Percentiles rank a stretch among this genome's conserved stretches.
Evolutionary conservation across 768 basidiomycete genomes (phyloP).

Genomic region (Nidularia pulvinata): DNA sequence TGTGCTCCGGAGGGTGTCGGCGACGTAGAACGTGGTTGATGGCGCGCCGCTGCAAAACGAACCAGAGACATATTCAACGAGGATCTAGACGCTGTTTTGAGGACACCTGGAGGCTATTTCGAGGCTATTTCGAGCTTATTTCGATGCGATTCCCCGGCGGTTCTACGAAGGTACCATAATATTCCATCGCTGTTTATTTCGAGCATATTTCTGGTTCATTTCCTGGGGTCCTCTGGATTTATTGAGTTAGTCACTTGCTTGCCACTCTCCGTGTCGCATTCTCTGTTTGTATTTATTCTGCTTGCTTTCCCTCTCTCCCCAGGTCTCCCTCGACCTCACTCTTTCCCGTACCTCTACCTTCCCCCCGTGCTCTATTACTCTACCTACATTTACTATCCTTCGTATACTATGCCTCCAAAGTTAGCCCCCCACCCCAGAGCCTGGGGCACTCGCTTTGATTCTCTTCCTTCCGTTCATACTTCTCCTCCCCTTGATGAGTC

Average conservation of each 20-base stretch:
- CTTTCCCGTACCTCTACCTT: constrained; percentile 4
- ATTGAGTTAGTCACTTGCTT: no score
- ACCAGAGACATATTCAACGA: not conserved
- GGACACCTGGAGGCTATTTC: no score
- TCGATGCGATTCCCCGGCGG: no score
- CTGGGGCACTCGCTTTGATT: constrained; percentile 78
- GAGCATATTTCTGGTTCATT: no score
- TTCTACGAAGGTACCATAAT: no score
- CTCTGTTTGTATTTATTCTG: no score
- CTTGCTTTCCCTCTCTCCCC: not conserved
- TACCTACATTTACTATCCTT: constrained; percentile 16
- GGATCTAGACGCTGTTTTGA: no score
- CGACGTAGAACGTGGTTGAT: constrained; percentile 39
- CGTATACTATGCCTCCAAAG: constrained; percentile 43
- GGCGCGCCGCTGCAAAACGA: constrained; percentile 11
- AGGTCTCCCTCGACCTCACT: not conserved
- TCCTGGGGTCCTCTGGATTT: no score
- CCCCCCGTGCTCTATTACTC: constrained; percentile 7
- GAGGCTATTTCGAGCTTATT: no score
- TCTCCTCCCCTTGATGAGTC: constrained; percentile 27
- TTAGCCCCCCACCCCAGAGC: constrained; percentile 35
- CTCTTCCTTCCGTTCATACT: constrained; percentile 51
- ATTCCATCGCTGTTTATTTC: no score
- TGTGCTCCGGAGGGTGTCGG: constrained; percentile 13
- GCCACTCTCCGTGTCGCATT: no score